Base-by-base conservation (phyloP, 2,329 filamentous ascomycete species). In the Exserohilum turcica region DNA sequence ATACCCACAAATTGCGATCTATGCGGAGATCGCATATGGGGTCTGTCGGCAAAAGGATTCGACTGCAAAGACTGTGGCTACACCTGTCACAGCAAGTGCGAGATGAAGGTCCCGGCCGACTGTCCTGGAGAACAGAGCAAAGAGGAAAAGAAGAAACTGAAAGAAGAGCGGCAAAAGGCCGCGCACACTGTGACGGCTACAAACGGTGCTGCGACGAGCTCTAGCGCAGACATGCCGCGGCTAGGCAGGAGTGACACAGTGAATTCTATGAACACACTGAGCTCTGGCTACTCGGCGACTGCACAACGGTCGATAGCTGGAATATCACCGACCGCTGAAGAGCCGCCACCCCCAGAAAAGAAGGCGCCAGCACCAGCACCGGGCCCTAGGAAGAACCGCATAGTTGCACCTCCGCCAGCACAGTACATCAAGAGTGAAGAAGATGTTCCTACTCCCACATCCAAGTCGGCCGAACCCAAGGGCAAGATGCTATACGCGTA, bases 1-100 rank as follows among this genome's bases (percentile, higher is more conserved):
- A 96, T 99, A 56, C 95, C 95, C 0, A 99, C 94, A 4, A 97
- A 97, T 73, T 99, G 94, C 77, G 94, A 99, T 74, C 82, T 97
- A 10, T 99, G 94, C 66, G 92, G 92, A 15, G 94, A 99, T 71
- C 86, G 94, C 24, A 96, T 99, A 72, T 99, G 94, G 94, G 94
- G 94, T 0, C 76, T 99, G 35, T 96, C 91, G 27, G 93, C 94
- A 32, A 99, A 99, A 77, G 94, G 94, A 0, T 95, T 96, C 70
- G 92, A 96, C 72, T 99, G 94, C 70, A 86, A 89, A 64, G 93
- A 97, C 74, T 99, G 94, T 69, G 94, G 95, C 29, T 99, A 97
- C 77, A 97, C 92, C 2, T 99, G 94, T 71, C 94, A 99, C 77
- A 95, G 88, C 80, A 99, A 99, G 78, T 99, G 94, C 74, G 91